Evolutionary conservation across 768 basidiomycete genomes (phyloP), one percentile per base, ranked within the genome.

Genomic region (button mushroom (Agaricus bisporus)): DNA sequence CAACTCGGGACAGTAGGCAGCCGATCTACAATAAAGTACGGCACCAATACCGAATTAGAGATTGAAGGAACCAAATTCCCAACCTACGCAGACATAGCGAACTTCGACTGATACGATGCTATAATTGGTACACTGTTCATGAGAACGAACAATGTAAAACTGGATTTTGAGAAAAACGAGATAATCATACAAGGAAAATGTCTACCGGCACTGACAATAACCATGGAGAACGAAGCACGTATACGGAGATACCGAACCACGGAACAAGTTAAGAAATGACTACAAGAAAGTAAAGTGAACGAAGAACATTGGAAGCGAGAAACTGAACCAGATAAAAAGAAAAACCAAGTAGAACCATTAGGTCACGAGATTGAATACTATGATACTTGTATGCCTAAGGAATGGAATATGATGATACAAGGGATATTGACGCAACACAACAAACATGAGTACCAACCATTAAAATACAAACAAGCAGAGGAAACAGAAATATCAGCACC

Each of bases 61-160:
- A 5, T 43, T 4, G 42, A 17, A 4, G 10, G 18, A 11, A 14
- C 18, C 25, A 43, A 14, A 14, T n/a, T n/a, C n/a, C n/a, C n/a
- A 11, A 43, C 42, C 18, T 71, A 71, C 32, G 56, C 71, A 2
- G 67, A 73, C 48, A 55, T 74, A 4, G 63, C 60, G 0, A 74
- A 74, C 39, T 59, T 73, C 8, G 68, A 72, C 47, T 54, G 54
- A 4, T 74, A 73, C 49, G 67, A 73, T 35, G 54, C 64, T 44
- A 64, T 75, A 0, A 59, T 75, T 1, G 69, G 73, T 0, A 69
- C 63, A 2, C 67, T 67, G 1, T 74, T 70, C 42, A 66, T 72
- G 60, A 41, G 47, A 0, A 44, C 52, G 15, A 56, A 68, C 41
- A 51, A 55, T 5, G 64, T 66, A 0, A 11, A 54, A 0, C 51